Evolutionary conservation across 345 rosid species (phyloP).

Genomic region (Geranium rotundifolium): DNA sequence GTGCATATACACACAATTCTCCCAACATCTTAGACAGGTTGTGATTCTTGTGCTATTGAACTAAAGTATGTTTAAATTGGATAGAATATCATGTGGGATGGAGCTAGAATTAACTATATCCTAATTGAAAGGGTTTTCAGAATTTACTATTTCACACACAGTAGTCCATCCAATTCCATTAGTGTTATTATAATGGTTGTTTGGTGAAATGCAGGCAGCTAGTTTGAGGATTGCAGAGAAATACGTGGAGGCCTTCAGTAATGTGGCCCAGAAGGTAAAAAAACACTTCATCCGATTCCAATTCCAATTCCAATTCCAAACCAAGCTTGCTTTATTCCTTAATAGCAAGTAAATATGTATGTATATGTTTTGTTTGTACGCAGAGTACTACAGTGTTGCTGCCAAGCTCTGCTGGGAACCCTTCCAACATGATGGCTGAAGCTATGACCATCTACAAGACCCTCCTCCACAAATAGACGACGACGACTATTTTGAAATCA

Average conservation of each 20-base stretch:
- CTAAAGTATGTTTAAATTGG: no score
- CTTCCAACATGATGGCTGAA: conserved; percentile 67
- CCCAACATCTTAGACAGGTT: no score
- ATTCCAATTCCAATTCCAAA: no score
- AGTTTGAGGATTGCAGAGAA: conserved; percentile 79
- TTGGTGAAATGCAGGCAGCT: conserved; percentile 54
- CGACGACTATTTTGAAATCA: no score
- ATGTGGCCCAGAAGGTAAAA: conserved; percentile 82
- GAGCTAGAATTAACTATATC: no score
- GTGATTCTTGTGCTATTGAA: no score
- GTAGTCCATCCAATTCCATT: no score
- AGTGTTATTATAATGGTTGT: conserved; percentile 1
- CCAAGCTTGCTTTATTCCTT: neutral
- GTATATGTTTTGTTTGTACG: neutral
- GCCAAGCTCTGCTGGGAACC: conserved; percentile 57
- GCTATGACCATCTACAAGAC: conserved; percentile 67
- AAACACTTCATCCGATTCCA: no score
- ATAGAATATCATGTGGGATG: no score
- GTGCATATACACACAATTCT: no score
- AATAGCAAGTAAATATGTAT: neutral
- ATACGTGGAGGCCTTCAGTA: conserved; percentile 68
- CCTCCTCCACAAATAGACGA: conserved; percentile 28
- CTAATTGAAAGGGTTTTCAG: no score
- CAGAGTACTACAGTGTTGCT: conserved; percentile 90
- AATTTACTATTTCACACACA: no score